Percentiles rank a stretch among this genome's conserved stretches.
Evolutionary conservation across 352 stramenopile species (phyloP).

Genomic region (Phytophthora pinifolia): DNA sequence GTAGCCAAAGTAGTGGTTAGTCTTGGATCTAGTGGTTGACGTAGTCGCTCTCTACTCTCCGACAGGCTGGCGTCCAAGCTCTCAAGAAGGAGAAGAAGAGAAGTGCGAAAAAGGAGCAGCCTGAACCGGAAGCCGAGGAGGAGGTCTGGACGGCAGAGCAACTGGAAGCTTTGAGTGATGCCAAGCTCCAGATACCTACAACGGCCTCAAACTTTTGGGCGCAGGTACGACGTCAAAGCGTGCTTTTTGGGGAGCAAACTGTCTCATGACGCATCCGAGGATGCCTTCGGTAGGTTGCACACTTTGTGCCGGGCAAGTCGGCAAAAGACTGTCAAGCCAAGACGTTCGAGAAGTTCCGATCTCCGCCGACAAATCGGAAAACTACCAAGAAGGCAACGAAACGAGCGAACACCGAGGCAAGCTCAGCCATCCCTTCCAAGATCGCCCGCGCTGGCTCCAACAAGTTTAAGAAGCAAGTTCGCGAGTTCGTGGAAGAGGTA

Average conservation of each 20-base stretch:
- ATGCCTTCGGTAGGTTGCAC: slow-evolving; percentile 24
- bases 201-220: slow-evolving; percentile 68
- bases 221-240: slow-evolving; percentile 30
- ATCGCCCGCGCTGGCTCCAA: slow-evolving; percentile 72
- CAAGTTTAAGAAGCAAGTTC: slow-evolving; percentile 85
- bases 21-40: neutral
- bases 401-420: slow-evolving; percentile 14
- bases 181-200: slow-evolving; percentile 64
- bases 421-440: slow-evolving; percentile 38
- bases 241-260: neutral
- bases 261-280: neutral
- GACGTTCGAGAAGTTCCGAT: slow-evolving; percentile 60
- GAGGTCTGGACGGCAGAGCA: slow-evolving; percentile 55
- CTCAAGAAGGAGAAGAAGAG: slow-evolving; percentile 19
- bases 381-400: slow-evolving; percentile 31
- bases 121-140: slow-evolving; percentile 28
- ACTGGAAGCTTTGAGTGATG: slow-evolving; percentile 46
- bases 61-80: slow-evolving; percentile 1
- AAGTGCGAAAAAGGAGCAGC: slow-evolving; percentile 8
- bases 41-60: neutral
- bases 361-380: slow-evolving; percentile 39
- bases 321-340: slow-evolving; percentile 59
- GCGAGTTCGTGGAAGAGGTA: slow-evolving; percentile 68
- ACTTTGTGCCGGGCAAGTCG: slow-evolving; percentile 57
- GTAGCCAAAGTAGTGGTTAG: neutral